phyloP scores from a whole-genome alignment of 2,329 filamentous ascomycete genomes.

The Stachybotrys echinatus region DNA sequence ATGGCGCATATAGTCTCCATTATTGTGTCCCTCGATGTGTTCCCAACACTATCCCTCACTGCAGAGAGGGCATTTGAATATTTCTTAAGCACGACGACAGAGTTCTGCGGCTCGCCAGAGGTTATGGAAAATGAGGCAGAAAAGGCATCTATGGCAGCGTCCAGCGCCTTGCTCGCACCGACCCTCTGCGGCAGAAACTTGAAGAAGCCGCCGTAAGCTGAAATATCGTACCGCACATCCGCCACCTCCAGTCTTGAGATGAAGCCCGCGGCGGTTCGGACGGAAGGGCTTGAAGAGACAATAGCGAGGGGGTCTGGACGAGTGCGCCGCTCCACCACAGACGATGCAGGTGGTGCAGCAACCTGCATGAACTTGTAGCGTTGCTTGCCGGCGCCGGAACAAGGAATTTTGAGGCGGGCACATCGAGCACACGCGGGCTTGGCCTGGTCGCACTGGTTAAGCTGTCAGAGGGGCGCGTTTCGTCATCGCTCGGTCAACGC shows the following conservation, averaged over 20 bases:
- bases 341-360: neutral
- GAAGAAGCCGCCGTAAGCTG: constrained; percentile 1
- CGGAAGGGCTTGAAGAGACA: neutral
- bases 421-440: constrained; percentile 33
- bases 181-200: neutral
- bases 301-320: neutral
- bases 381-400: constrained; percentile 31
- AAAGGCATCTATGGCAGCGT: constrained; percentile 1
- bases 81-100: neutral
- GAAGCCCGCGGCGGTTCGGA: neutral
- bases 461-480: neutral
- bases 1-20: neutral
- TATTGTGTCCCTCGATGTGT: neutral
- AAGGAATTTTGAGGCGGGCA: constrained; percentile 29
- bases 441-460: constrained; percentile 32
- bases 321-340: neutral
- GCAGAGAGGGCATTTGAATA: neutral
- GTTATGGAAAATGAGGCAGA: neutral
- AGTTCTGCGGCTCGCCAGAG: neutral
- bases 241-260: constrained; percentile 1
- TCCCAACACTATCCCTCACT: neutral
- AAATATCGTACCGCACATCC: constrained; percentile 1
- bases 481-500: neutral
- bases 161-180: neutral
- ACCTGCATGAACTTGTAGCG: constrained; percentile 31